These are phyloP conservation scores for Cercophora samala DNA, from an alignment of 495 filamentous ascomycete genomes.

Conservation along the genomic window DNA sequence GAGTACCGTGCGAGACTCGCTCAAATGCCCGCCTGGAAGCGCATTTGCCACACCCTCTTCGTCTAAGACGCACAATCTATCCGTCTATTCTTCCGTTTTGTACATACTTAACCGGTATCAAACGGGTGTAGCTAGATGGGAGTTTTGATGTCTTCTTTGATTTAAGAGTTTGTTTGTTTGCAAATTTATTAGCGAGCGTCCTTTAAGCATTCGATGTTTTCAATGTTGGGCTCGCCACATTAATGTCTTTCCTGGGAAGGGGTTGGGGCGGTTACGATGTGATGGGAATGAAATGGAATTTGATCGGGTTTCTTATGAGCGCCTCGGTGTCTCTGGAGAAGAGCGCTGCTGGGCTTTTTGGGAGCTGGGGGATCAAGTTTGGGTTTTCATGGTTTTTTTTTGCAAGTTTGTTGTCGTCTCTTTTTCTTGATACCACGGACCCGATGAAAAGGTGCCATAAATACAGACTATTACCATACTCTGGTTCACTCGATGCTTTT, in stretches of 20 bases:
- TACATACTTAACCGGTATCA: not conserved
- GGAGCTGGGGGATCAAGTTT: not conserved
- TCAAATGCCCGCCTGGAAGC: conserved; percentile 50
- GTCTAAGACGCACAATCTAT: conserved; percentile 33
- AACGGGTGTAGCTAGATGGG: not conserved
- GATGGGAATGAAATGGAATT: not conserved
- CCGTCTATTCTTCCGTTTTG: not conserved
- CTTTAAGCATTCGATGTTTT: not conserved
- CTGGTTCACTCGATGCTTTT: not conserved
- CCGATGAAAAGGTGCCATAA: not conserved
- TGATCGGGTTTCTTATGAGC: not conserved
- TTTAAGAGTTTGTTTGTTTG: not conserved
- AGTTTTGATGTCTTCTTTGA: not conserved
- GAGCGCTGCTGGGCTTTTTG: not conserved
- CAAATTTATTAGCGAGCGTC: not conserved
- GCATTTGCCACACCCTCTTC: conserved; percentile 43
- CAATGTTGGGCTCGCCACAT: not conserved
- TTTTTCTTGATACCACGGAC: not conserved
- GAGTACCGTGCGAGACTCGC: conserved; percentile 42
- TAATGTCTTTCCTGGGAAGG: not conserved
- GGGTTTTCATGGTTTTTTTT: not conserved
- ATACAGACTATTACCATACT: not conserved
- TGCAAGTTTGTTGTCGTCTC: not conserved
- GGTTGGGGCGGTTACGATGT: not conserved
- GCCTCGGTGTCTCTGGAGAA: not conserved